Evolutionary conservation across 2,329 filamentous ascomycete species (phyloP), one percentile per base, ranked within the genome.

Genomic region (Aspergillus costaricaensis): DNA sequence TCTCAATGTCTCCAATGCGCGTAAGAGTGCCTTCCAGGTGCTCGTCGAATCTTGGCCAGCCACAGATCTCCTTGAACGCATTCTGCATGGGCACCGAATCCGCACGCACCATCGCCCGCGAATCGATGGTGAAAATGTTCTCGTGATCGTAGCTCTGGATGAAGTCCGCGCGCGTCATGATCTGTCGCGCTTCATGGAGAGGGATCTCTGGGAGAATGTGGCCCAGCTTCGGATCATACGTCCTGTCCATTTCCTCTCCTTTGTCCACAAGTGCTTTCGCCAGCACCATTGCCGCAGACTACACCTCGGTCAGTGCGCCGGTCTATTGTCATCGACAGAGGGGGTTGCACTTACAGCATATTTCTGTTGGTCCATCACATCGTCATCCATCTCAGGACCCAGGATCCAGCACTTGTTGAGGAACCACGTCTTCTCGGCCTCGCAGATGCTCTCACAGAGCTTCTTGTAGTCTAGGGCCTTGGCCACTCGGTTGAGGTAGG

Each of bases 291-390:
- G 95, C 92, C 12, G 92, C 93, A 12, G 92, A 91, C 86, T 92
- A 62, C 48, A 15, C 36, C 14, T 43, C 32, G 23, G 44, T 73
- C 62, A 69, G 65, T 59, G 55, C 67, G 50, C 17, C 38, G 27
- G 10, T 3, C 1, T 27, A 3, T 9, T 7, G 43, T 30, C 5
- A 36, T 36, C 27, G 17, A n/a, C 9, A 48, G 32, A 2, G 44
- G 39, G 15, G 27, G 21, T 14, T 14, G 19, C 6, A 85, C 88
- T 78, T 81, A 92, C 90, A 49, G 93, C 91, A 82, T 92, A 97
- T 76, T 98, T 97, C 74, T 98, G 92, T 76, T 97, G 91, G 72
- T 97, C 92, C 89, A 98, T 98, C 67, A 97, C 95, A 73, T 99
- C 95, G 76, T 98, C 95, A 68, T 98, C 95, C 89, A 90, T 92